Evolutionary conservation across 805 yeast genomes (phyloP).

Genomic region (Wickerhamomyces mucosus): DNA sequence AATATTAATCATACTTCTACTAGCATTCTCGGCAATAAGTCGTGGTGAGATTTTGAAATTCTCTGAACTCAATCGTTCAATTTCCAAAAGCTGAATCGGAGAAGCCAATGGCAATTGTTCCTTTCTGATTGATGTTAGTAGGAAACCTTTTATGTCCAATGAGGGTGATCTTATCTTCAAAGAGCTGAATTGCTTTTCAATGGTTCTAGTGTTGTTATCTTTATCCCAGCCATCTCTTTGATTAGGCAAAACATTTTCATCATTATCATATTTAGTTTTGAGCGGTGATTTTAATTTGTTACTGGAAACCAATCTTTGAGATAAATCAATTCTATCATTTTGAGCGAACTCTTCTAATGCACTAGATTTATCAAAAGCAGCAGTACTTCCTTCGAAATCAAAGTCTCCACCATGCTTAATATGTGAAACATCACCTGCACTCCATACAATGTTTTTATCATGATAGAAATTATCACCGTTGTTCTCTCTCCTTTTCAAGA

Average conservation of each 20-base stretch:
- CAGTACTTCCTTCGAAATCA: slow-evolving; percentile 76
- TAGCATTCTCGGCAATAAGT: slow-evolving; percentile 54
- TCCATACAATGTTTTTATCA: slow-evolving; percentile 35
- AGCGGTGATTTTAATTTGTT: too few species aligned
- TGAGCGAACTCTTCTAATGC: slow-evolving; percentile 71
- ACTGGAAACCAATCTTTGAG: slow-evolving; percentile 63
- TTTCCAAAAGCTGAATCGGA: slow-evolving; percentile 70
- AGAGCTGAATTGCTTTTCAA: background rate
- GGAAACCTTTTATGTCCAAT: slow-evolving; percentile 7
- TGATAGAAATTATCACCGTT: slow-evolving; percentile 14
- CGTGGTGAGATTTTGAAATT: slow-evolving; percentile 39
- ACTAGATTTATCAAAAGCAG: slow-evolving; percentile 69
- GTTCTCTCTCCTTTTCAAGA: slow-evolving; percentile 4
- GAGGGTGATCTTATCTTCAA: slow-evolving; percentile 9
- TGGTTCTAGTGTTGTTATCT: slow-evolving; percentile 3
- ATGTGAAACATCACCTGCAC: slow-evolving; percentile 37
- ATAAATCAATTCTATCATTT: slow-evolving; percentile 50
- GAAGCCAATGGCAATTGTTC: slow-evolving; percentile 51
- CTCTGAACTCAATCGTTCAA: slow-evolving; percentile 51
- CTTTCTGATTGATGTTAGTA: slow-evolving; percentile 11
- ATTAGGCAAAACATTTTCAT: slow-evolving; percentile 53
- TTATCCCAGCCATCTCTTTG: slow-evolving; percentile 4
- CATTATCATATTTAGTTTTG: slow-evolving; percentile 47
- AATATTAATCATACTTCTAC: slow-evolving; percentile 52
- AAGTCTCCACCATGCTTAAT: slow-evolving; percentile 54